Conservation (phyloP, 768 basidiomycete species). For the Cystobasidium onofrii region DNA sequence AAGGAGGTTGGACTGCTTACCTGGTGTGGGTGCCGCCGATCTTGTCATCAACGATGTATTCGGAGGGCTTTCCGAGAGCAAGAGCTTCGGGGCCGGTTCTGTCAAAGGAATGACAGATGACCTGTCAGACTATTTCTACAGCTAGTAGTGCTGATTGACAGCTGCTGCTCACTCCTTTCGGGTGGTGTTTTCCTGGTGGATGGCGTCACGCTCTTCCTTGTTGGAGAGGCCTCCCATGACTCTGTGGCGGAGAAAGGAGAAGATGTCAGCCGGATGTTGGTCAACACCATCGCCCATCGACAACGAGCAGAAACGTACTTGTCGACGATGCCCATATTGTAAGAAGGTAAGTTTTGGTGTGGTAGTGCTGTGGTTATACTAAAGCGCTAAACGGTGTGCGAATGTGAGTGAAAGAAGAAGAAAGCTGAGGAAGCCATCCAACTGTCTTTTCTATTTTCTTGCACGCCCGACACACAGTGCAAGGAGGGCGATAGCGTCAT, state of each 20-base stretch:
- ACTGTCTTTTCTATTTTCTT: too few species aligned
- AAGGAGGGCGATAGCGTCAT: too few species aligned
- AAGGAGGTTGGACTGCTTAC: background rate
- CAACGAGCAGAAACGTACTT: background rate
- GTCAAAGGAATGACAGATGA: background rate
- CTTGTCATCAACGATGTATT: constrained; percentile 26
- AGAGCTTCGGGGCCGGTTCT: constrained; percentile 27
- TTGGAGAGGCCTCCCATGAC: constrained; percentile 27
- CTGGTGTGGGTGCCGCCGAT: constrained; percentile 29
- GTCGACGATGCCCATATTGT: constrained; percentile 24
- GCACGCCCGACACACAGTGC: too few species aligned
- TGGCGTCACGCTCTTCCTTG: constrained; percentile 10
- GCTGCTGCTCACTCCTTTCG: constrained; percentile 12
- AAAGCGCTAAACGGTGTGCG: background rate
- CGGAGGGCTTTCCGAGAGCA: constrained; percentile 27
- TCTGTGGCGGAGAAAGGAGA: background rate
- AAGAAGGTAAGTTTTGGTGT: background rate
- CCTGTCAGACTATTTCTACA: background rate
- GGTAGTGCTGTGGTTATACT: background rate
- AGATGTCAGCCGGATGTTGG: background rate
- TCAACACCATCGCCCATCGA: too few species aligned
- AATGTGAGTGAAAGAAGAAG: too few species aligned
- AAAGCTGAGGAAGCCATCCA: too few species aligned
- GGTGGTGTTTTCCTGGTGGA: constrained; percentile 20
- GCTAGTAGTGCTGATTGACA: background rate